Evolutionary conservation across 768 basidiomycete species (phyloP), one percentile per base, ranked within the genome.

Genomic region (Mrakia gelida): DNA sequence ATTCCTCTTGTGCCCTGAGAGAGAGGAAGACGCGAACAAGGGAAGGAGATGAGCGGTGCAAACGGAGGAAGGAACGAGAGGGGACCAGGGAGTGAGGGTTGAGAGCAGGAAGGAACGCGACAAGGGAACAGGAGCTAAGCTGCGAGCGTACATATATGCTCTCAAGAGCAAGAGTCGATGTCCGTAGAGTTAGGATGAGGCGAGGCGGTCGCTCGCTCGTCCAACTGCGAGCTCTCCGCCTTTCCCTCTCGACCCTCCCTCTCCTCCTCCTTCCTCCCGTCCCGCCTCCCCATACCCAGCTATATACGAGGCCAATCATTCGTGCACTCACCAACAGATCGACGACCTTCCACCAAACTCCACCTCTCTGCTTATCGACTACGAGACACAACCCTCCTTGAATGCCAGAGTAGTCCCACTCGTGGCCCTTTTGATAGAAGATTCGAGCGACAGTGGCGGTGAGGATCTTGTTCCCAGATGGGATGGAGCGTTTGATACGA

Each of bases 401-500:
- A 18, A 95, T 85, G 0, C 96, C 95, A 0, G 91, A 86, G 83
- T 95, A 98, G 0, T 89, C 88, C 96, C 96, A 98, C 80, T 89
- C 88, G 79, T 86, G 83, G 2, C 89, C 91, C 78, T 90, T 86
- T 38, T 92, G 95, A 82, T 91, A 87, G 0, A 95, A 99, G 75
- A 99, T 88, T 62, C 96, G 89, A 16, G 90, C 93, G 54, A 93
- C 88, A 0, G 92, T 90, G n/a, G 94, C 95, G 61, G 85, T 89
- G 63, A 90, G 81, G 80, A 96, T 92, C 87, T 96, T 96, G 30
- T 81, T 85, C 4, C 88, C 84, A 10, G 41, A 45, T 5, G 90
- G 87, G 30, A 93, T 84, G 3, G 89, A 88, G 65, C 84, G 83
- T 83, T 91, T 92, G 80, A 98, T 88, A 81, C 89, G 91, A 43